A percentile compares a stretch with the other conserved stretches of the same genome.
phyloP scores from a whole-genome alignment of 495 filamentous ascomycete species.

The Halenospora varia region DNA sequence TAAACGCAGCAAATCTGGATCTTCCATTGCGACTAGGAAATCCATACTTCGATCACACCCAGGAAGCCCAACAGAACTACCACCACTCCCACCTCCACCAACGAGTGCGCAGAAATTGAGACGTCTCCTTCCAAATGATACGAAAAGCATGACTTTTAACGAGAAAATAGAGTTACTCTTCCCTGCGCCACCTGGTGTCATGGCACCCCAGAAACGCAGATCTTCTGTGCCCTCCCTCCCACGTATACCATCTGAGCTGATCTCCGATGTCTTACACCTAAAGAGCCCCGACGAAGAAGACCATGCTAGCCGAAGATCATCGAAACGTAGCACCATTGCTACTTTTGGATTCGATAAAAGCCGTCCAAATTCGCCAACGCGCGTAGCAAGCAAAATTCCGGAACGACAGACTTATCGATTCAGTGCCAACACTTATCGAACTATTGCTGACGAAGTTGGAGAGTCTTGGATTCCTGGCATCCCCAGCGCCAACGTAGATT shows the following conservation, averaged over 20 bases:
- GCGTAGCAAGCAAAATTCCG: neutral
- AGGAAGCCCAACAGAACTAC: constrained; percentile 45
- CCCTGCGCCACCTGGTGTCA: constrained; percentile 32
- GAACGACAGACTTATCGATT: constrained; percentile 15
- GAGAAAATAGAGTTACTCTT: constrained; percentile 49
- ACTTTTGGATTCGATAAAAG: constrained; percentile 14
- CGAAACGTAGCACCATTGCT: constrained; percentile 20
- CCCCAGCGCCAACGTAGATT: constrained; percentile 21
- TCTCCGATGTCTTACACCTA: constrained; percentile 4
- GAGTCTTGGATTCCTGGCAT: constrained; percentile 39
- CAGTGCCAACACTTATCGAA: constrained; percentile 24
- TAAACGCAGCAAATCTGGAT: constrained; percentile 40
- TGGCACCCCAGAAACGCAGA: constrained; percentile 27
- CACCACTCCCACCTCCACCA: constrained; percentile 35
- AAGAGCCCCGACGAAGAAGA: constrained; percentile 9
- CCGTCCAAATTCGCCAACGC: constrained; percentile 4
- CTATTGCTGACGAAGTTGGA: constrained; percentile 30
- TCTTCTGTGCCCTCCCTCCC: constrained; percentile 28
- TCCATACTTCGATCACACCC: constrained; percentile 37
- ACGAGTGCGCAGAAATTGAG: constrained; percentile 29
- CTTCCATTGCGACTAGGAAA: constrained; percentile 36
- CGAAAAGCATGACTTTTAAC: constrained; percentile 49
- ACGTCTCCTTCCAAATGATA: constrained; percentile 37
- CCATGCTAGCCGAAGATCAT: constrained; percentile 9
- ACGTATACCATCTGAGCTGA: constrained; percentile 2